Evolutionary conservation across 306 rosid species (phyloP), one percentile per base, ranked within the genome.

Genomic region (Alnus rubra): DNA sequence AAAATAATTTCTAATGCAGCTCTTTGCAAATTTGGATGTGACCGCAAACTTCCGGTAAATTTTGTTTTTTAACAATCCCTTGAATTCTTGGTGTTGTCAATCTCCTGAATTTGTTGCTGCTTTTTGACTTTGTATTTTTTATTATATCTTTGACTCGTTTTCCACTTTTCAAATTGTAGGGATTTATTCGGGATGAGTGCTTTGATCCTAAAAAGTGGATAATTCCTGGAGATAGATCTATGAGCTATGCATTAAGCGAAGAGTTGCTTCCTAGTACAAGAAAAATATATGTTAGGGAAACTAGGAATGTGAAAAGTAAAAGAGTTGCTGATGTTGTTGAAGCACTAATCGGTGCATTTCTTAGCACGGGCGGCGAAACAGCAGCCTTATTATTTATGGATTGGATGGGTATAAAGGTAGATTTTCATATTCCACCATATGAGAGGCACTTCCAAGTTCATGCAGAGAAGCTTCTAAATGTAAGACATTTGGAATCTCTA

Each of bases 321-420:
- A 70, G 81, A 54, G 73, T 94, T 78, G 97, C 97, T 7, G 97
- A 91, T 82, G 97, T 89, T 63, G 97, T 94, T 1, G 98, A 94
- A 87, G 97, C 98, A 62, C 86, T 92, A 58, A 92, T 94, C 65
- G 98, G 98, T 84, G 98, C 91, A n/a, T 87, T 78, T 78, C 97
- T 94, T 45, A 88, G 89, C 81, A 79, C 81, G 2, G 88, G 93
- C 37, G 98, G 98, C 5, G 98, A 92, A 82, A 84, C 16, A 8
- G 85, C 91, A 7, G 94, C 98, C 5, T 49, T 90, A 19, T 35
- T 72, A 62, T 92, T 92, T 79, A 86, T 92, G 93, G 86, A 87
- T 69, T 82, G 91, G 88, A 47, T 94, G 55, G 97, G 98, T 55
- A 88, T 94, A 47, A 82, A 92, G 83, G 86, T 94, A 3, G 82